phyloP scores from a whole-genome alignment of 495 filamentous ascomycete genomes.

The Elasticomyces elasticus region DNA sequence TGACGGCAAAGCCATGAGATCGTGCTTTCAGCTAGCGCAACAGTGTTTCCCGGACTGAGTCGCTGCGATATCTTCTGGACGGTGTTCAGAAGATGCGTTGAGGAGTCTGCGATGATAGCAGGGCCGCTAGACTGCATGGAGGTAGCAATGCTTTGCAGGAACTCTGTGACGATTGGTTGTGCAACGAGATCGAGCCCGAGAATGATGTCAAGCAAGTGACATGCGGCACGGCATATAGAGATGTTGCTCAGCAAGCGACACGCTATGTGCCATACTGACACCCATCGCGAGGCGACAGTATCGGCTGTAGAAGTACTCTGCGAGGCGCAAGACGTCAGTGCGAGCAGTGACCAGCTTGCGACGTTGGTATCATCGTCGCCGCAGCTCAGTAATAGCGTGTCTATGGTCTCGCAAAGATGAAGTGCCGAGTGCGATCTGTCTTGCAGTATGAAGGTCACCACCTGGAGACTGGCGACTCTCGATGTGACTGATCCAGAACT shows the following conservation, averaged over 20 bases:
- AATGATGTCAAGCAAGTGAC: constrained; percentile 60
- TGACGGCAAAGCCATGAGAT: constrained; percentile 12
- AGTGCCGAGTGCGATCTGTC: constrained; percentile 36
- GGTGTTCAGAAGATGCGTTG: neutral
- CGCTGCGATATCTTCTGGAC: constrained; percentile 35
- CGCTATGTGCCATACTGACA: constrained; percentile 63
- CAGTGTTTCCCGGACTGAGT: constrained; percentile 64
- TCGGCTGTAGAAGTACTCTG: constrained; percentile 30
- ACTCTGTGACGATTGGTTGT: constrained; percentile 35
- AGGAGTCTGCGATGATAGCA: constrained; percentile 62
- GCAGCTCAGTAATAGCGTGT: constrained; percentile 40
- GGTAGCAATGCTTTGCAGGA: constrained; percentile 58
- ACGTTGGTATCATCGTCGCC: constrained; percentile 46
- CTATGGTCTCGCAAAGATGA: constrained; percentile 34
- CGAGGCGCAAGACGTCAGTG: constrained; percentile 40
- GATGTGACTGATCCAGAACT: neutral
- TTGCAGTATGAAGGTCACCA: constrained; percentile 61
- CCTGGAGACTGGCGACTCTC: constrained; percentile 49
- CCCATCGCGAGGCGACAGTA: constrained; percentile 46
- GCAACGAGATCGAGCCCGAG: constrained; percentile 32
- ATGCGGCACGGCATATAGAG: constrained; percentile 66
- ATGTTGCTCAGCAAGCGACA: constrained; percentile 60
- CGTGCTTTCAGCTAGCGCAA: constrained; percentile 8
- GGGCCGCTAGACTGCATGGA: constrained; percentile 75
- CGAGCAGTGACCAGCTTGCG: constrained; percentile 50